Evolutionary conservation across 2,329 filamentous ascomycete genomes (phyloP).

Genomic region (Claviceps maximensis): DNA sequence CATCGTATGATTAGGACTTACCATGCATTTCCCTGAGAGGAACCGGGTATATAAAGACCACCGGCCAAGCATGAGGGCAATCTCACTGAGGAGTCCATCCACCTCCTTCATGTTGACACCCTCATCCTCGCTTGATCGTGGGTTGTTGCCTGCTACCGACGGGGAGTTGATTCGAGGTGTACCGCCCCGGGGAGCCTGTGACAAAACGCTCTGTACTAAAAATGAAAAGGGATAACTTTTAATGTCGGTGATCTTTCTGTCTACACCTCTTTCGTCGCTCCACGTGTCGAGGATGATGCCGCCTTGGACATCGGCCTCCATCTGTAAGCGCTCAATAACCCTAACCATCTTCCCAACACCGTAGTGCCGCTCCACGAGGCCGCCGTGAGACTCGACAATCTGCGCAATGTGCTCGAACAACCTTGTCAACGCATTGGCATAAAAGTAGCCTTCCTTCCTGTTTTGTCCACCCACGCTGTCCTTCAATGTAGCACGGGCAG

Average conservation of each 20-base stretch:
- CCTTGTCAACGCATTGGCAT: slow-evolving; percentile 77
- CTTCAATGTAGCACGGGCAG: slow-evolving; percentile 69
- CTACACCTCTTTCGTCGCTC: slow-evolving; percentile 76
- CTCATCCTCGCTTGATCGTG: slow-evolving; percentile 68
- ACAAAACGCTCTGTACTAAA: slow-evolving; percentile 83
- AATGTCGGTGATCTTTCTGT: slow-evolving; percentile 81
- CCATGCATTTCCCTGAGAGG: slow-evolving; percentile 71
- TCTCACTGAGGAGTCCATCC: slow-evolving; percentile 75
- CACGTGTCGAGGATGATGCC: slow-evolving; percentile 93
- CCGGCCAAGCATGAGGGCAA: slow-evolving; percentile 78
- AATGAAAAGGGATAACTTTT: slow-evolving; percentile 98
- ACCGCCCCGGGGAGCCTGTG: slow-evolving; percentile 50
- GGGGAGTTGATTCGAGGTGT: slow-evolving; percentile 66
- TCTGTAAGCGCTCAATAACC: slow-evolving; percentile 83
- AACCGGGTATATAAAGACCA: slow-evolving; percentile 93
- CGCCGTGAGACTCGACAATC: slow-evolving; percentile 85
- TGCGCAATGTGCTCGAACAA: slow-evolving; percentile 96
- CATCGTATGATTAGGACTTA: slow-evolving; percentile 33
- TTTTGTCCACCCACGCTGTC: slow-evolving; percentile 38
- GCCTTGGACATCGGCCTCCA: slow-evolving; percentile 91
- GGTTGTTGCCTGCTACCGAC: slow-evolving; percentile 43
- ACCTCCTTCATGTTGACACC: slow-evolving; percentile 94
- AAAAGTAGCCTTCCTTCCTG: slow-evolving; percentile 70
- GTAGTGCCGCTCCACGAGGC: slow-evolving; percentile 87
- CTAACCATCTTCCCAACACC: slow-evolving; percentile 84